Evolutionary conservation across 441 rosid genomes (phyloP), one percentile per base, ranked within the genome.

Genomic region (Kokia cookei): DNA sequence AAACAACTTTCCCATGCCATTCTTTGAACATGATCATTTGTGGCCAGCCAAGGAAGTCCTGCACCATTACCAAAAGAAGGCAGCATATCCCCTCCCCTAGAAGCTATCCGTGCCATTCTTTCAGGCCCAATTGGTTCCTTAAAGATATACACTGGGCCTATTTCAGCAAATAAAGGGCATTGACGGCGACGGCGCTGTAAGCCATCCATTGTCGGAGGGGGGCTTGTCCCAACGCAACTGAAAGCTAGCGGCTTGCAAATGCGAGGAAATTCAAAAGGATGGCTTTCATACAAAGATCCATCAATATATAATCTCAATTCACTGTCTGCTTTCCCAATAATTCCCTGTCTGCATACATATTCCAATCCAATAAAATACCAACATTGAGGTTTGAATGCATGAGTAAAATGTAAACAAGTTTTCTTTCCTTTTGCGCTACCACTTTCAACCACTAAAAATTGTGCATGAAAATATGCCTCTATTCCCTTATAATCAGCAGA

Each of bases 391-490:
- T 94, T 92, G 79, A 96, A 96, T 77, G 98, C 98, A 86, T 96
- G 97, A 70, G 99, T 91, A 81, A 96, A 96, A 87, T 96, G 98
- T 81, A 96, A 84, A 48, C 97, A 94, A 50, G 93, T 88, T 90
- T 96, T 96, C 89, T 81, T 94, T 70, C 96, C 97, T 85, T 89
- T 94, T 76, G 96, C 99, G 80, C 90, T 87, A 22, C 91, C 96
- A 78, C 90, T 89, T 90, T 96, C 99, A 85, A 96, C 98, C 69
- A 96, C 98, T 87, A 96, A 84, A 88, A 94, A 96, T 43, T 94
- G 99, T 63, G 98, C 98, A 84, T 94, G 99, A 73, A 96, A 96
- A 81, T 94, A 96, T 47, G 99, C 99, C 85, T 94, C 99, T 72
- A 94, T 74, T 57, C 99, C 99, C 82, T 94, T 98, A 85, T 86